phyloP scores from a whole-genome alignment of 495 filamentous ascomycete genomes.

The Talaromyces adpressus region DNA sequence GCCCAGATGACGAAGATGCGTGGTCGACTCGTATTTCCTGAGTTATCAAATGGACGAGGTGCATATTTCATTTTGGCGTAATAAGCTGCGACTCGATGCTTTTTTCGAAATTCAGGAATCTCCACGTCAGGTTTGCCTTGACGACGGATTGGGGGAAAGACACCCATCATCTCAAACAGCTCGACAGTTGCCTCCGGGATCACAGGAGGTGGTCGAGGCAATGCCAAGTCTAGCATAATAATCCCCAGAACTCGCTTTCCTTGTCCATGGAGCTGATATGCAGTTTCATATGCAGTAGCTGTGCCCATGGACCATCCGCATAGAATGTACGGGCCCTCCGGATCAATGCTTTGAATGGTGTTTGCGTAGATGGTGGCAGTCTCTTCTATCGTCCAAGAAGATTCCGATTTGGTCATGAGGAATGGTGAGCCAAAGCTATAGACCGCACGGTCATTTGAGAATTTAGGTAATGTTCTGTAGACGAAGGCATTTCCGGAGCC shows the following conservation, averaged over 20 bases:
- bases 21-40: constrained; percentile 5
- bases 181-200: constrained; percentile 9
- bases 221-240: constrained; percentile 11
- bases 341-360: constrained; percentile 9
- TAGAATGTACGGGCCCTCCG: constrained; percentile 12
- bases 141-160: constrained; percentile 7
- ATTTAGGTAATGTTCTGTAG: constrained; percentile 10
- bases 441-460: constrained; percentile 10
- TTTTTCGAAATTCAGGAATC: constrained; percentile 4
- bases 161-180: constrained; percentile 17
- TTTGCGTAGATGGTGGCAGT: constrained; percentile 10
- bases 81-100: constrained; percentile 8
- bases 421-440: constrained; percentile 14
- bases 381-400: constrained; percentile 12
- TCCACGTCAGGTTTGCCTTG: constrained; percentile 8
- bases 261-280: constrained; percentile 10
- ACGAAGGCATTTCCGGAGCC: constrained; percentile 14
- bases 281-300: constrained; percentile 11
- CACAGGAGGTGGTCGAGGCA: constrained; percentile 1
- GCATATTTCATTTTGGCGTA: constrained; percentile 14
- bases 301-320: constrained; percentile 15
- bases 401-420: constrained; percentile 13
- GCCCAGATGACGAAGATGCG: constrained; percentile 16
- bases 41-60: constrained; percentile 11
- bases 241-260: constrained; percentile 12